Evolutionary conservation across 352 stramenopile genomes (phyloP).

Genomic region (Phytophthora idaei): DNA sequence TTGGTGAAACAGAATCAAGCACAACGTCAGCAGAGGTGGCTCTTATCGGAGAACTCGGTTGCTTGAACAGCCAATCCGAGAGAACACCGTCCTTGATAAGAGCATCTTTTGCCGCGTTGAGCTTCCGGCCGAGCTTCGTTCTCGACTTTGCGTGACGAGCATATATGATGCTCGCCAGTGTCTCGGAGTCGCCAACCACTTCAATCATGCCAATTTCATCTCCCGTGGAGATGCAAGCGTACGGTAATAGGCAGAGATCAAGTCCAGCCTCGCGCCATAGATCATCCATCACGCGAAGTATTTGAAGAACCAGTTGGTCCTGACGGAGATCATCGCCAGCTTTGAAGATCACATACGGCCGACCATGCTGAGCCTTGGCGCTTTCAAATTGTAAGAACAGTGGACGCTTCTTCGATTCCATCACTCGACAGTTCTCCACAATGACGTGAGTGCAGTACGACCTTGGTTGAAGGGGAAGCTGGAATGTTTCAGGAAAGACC

Average conservation of each 20-base stretch:
- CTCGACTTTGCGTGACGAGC: conserved; percentile 62
- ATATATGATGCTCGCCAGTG: conserved; percentile 88
- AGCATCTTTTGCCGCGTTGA: conserved; percentile 73
- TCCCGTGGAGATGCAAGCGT: conserved; percentile 89
- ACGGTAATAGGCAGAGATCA: conserved; percentile 86
- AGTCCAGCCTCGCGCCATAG: conserved; percentile 87
- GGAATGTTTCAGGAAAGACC: conserved; percentile 86
- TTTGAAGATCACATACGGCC: conserved; percentile 92
- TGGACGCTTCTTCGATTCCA: conserved; percentile 94
- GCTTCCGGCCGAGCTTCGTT: conserved; percentile 69
- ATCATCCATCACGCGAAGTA: conserved; percentile 92
- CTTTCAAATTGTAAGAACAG: conserved; percentile 89
- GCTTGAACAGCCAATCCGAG: conserved; percentile 75
- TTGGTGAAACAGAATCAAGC: conserved; percentile 24
- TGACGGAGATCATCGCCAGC: conserved; percentile 93
- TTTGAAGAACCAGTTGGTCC: conserved; percentile 93
- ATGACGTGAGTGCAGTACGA: conserved; percentile 84
- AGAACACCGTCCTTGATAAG: conserved; percentile 64
- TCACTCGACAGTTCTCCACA: conserved; percentile 87
- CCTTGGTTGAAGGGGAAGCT: conserved; percentile 87
- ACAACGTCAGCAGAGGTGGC: conserved; percentile 7
- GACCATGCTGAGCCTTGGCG: conserved; percentile 62
- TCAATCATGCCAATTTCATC: conserved; percentile 90
- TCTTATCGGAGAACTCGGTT: conserved; percentile 11
- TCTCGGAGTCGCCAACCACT: conserved; percentile 88